phyloP scores from a whole-genome alignment of 2,329 filamentous ascomycete species.

The Diaporthe vaccinii region DNA sequence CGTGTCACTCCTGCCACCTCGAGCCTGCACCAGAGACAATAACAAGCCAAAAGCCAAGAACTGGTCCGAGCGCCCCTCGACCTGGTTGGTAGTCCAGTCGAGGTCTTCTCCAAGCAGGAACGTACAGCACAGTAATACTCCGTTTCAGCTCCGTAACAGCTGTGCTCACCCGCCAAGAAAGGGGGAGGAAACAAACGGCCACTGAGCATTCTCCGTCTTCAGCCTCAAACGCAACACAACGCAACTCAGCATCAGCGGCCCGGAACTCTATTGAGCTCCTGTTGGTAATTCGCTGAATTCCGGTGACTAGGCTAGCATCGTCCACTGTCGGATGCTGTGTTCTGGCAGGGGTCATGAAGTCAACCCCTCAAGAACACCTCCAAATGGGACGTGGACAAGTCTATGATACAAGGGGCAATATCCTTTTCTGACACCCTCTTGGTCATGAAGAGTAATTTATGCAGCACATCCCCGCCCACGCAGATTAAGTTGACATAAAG shows the following conservation, averaged over 20 bases:
- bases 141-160: slow-evolving; percentile 18
- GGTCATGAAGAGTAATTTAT: background rate
- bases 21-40: slow-evolving; percentile 1
- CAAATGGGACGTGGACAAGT: background rate
- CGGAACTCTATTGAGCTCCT: slow-evolving; percentile 21
- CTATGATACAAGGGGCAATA: background rate
- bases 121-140: background rate
- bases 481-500: slow-evolving; percentile 25
- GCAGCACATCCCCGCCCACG: background rate
- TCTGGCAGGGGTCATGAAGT: background rate
- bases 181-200: slow-evolving; percentile 4
- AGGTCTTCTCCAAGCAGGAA: background rate
- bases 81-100: background rate
- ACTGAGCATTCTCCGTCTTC: slow-evolving; percentile 12
- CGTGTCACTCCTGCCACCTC: background rate
- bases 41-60: slow-evolving; percentile 9
- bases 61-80: slow-evolving; percentile 18
- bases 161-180: background rate
- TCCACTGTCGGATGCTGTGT: slow-evolving; percentile 4
- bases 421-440: background rate
- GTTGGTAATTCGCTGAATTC: background rate
- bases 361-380: background rate
- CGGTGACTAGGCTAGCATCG: background rate
- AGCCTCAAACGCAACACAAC: slow-evolving; percentile 28
- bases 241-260: slow-evolving; percentile 1